Evolutionary conservation across 805 yeast genomes (phyloP), one percentile per base, ranked within the genome.

Genomic region (Ogataea angusta): DNA sequence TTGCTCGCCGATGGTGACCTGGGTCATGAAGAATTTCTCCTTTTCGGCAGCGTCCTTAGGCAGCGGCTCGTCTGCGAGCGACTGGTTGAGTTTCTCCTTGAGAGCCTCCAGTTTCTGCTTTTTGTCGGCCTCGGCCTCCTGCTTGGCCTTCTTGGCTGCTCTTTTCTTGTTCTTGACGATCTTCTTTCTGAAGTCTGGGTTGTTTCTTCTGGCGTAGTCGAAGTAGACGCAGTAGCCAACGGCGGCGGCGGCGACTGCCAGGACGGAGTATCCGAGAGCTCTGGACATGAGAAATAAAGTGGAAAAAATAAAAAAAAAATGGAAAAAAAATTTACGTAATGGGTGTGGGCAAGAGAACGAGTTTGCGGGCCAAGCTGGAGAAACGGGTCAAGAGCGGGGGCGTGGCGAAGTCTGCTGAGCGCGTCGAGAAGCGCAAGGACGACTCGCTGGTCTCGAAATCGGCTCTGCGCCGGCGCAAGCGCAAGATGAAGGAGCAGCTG

Each of bases 201-300:
- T 79, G 66, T 73, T 72, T 69, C 98, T 85, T 69, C 99, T 87
- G 67, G 76, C 75, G 72, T 89, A 85, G 69, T 93, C 99, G 59
- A 95, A 95, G 70, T 87, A 93, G 27, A 79, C 69, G 42, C 91
- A 86, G 67, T 93, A 91, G 13, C 85, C 88, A 35, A 79, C 63
- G 13, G 73, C 60, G 26, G 83, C 80, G 21, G 80, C 66, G 19
- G 82, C 76, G 14, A 74, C 60, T 45, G 68, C 71, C 10, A 64
- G 47, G 32, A 67, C 57, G 23, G 73, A 64, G 29, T 62, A 33
- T 13, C 66, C 52, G 8, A 65, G 39, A 24, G 56, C 44, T 43
- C 43, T 61, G 29, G 64, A 62, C 62, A 52, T 67, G 36, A 24
- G 46, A 26, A 27, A 25, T 26, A 34, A 39, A 27, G n/a, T 12